Conservation (phyloP, 2,329 filamentous ascomycete species). For the Trichoderma afroharzianum region DNA sequence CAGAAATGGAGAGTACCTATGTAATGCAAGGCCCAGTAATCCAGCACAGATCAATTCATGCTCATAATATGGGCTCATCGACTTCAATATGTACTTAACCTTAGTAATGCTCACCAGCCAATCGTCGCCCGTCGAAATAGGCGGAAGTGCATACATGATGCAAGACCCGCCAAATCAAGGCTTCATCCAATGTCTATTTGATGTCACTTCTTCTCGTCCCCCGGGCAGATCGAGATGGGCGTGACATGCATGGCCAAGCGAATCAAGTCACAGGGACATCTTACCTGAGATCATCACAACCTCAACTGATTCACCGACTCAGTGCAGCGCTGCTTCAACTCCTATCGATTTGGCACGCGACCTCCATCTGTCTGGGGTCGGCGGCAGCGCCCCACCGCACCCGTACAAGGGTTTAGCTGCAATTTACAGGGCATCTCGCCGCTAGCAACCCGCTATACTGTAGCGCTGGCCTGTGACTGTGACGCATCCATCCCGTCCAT, state of each 20-base stretch:
- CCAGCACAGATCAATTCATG: not conserved
- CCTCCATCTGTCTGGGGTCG: not conserved
- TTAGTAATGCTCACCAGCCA: not conserved
- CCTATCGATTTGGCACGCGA: constrained; percentile 2
- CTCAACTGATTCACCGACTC: not conserved
- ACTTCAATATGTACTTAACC: not conserved
- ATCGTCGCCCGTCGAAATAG: not conserved
- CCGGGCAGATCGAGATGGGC: not conserved
- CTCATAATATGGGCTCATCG: not conserved
- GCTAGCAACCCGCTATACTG: constrained; percentile 10
- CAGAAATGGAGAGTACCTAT: not conserved
- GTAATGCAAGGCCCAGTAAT: not conserved
- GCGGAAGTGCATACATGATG: not conserved
- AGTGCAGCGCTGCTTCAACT: not conserved
- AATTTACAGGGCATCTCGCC: not conserved
- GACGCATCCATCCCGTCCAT: not conserved
- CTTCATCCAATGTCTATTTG: not conserved
- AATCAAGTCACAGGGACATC: not conserved
- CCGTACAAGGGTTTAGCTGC: constrained; percentile 13
- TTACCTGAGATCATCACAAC: not conserved
- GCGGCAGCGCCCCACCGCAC: not conserved
- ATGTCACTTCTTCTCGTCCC: not conserved
- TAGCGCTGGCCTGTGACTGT: not conserved
- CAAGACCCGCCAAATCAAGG: not conserved
- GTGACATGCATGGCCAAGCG: too few relatives aligned